phyloP scores from a whole-genome alignment of 78 protist species.

The Blattamonas nauphoetae region DNA sequence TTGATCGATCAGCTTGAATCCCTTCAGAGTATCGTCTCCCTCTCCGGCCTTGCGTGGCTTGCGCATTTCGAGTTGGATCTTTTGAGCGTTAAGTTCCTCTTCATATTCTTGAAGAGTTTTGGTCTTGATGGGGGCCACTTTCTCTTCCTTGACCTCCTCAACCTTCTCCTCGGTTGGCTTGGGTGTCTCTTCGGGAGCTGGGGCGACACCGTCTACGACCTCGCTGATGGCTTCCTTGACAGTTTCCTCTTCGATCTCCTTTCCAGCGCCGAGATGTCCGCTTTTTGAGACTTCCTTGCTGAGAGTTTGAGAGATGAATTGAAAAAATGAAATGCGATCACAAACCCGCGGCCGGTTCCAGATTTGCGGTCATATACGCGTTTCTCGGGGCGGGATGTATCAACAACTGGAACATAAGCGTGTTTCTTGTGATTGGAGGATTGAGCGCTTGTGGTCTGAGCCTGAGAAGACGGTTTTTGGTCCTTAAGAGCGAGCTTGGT shows the following conservation, averaged over 20 bases:
- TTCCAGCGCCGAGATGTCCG: not conserved
- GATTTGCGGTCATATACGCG: not conserved
- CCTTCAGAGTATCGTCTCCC: too few relatives aligned
- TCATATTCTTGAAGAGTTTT: not conserved
- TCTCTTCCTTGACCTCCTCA: not conserved
- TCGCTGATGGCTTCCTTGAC: not conserved
- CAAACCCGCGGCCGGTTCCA: not conserved
- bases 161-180: not conserved
- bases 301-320: not conserved
- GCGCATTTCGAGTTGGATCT: not conserved
- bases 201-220: not conserved
- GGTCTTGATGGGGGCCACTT: not conserved
- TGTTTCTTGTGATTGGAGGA: too few relatives aligned
- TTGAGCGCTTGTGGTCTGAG: too few relatives aligned
- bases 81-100: not conserved
- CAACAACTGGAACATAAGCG: constrained; percentile 5
- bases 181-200: not conserved
- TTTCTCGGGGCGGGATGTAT: not conserved
- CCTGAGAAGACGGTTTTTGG: too few relatives aligned
- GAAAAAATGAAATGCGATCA: not conserved
- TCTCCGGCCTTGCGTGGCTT: too few relatives aligned
- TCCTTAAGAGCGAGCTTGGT: too few relatives aligned
- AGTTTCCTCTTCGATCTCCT: not conserved
- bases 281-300: not conserved
- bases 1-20: too few relatives aligned